A percentile compares a stretch with the other conserved stretches of the same genome.
These are phyloP conservation scores for Eucalyptus polybractea DNA, from an alignment of 345 rosid genomes.

Conservation along the genomic window DNA sequence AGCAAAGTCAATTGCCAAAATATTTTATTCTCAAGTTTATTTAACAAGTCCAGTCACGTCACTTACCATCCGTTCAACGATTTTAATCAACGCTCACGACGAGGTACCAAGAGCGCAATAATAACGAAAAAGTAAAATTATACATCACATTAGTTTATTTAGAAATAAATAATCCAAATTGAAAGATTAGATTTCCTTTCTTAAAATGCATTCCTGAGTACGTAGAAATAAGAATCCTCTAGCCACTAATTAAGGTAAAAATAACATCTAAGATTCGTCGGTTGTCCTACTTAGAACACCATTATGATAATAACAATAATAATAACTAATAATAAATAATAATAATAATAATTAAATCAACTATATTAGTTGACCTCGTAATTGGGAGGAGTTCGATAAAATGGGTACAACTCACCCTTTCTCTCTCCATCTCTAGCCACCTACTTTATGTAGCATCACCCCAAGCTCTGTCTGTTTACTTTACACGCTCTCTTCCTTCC, in stretches of 20 bases:
- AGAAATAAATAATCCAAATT: not conserved
- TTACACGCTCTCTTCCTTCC: not conserved
- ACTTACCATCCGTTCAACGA: accelerated
- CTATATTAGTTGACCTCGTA: not conserved
- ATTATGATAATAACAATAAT: not conserved
- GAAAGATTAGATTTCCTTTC: not conserved
- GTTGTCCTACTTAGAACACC: not conserved
- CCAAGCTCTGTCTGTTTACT: not conserved
- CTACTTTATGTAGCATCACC: not conserved
- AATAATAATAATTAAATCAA: too few relatives aligned
- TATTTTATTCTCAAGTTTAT: not conserved
- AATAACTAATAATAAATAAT: too few relatives aligned
- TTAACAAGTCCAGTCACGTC: accelerated
- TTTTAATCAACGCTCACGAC: accelerated
- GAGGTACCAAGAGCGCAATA: accelerated
- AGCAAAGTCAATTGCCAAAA: not conserved
- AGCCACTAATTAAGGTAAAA: not conserved
- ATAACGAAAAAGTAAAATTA: not conserved
- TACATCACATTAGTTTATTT: not conserved
- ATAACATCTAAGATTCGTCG: not conserved
- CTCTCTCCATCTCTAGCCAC: not conserved
- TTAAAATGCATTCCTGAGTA: not conserved
- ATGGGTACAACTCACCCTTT: not conserved
- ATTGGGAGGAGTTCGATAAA: not conserved
- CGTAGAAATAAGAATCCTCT: not conserved